Conservation (phyloP, 345 rosid genomes). For the Turnera subulata region DNA sequence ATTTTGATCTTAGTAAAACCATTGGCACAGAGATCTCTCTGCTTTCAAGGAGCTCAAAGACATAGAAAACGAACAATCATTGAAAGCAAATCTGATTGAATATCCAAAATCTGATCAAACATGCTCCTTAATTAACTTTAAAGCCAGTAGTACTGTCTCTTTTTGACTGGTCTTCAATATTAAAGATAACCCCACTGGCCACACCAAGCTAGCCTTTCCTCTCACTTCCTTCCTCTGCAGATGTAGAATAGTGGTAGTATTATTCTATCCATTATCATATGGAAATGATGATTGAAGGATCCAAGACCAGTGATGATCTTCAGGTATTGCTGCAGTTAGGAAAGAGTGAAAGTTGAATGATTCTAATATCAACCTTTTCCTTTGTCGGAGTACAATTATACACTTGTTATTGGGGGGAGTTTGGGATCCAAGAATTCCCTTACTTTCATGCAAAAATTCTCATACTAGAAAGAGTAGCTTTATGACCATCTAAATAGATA, state of each 20-base stretch:
- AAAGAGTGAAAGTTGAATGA: slow-evolving; percentile 14
- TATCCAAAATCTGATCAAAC: too few relatives aligned
- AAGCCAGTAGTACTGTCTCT: too few relatives aligned
- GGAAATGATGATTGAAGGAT: slow-evolving; percentile 36
- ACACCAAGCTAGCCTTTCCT: too few relatives aligned
- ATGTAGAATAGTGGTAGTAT: neutral
- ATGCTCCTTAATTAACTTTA: too few relatives aligned
- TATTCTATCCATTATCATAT: neutral
- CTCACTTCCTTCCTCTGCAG: too few relatives aligned
- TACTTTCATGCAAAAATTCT: slow-evolving; percentile 49
- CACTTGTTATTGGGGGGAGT: slow-evolving; percentile 40
- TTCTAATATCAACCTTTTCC: slow-evolving; percentile 2
- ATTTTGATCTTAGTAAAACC: too few relatives aligned
- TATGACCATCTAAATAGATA: slow-evolving; percentile 17
- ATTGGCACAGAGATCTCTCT: too few relatives aligned
- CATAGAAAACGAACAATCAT: too few relatives aligned
- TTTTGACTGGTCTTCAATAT: too few relatives aligned
- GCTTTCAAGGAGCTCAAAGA: too few relatives aligned
- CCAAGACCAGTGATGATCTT: slow-evolving; percentile 26
- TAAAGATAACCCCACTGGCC: too few relatives aligned
- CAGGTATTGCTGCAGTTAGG: slow-evolving; percentile 9
- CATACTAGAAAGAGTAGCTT: slow-evolving; percentile 24
- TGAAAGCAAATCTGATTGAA: too few relatives aligned
- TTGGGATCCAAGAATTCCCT: slow-evolving; percentile 60
- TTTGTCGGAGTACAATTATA: slow-evolving; percentile 34